These are phyloP conservation scores for Solanum habrochaites DNA, from an alignment of 257 asterid species.

Conservation along the genomic window DNA sequence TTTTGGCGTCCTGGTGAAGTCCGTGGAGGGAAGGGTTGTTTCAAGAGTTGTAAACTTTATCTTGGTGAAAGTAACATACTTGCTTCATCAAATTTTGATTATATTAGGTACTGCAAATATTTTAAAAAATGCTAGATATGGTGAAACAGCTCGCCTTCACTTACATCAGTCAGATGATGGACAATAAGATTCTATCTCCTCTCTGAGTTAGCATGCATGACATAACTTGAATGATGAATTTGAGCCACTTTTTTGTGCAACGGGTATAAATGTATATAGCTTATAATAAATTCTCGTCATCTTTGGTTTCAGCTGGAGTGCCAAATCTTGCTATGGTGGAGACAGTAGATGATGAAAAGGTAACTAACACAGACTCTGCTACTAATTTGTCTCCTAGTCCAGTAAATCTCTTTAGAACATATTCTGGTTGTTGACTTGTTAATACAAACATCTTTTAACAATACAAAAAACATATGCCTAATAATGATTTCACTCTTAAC, in stretches of 20 bases:
- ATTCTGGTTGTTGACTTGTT: not conserved
- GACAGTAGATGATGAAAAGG: slow-evolving; percentile 95
- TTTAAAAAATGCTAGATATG: not conserved
- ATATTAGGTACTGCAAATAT: not conserved
- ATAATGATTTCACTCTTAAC: not conserved
- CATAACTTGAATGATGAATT: not conserved
- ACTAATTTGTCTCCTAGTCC: not conserved
- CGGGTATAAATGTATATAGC: not conserved
- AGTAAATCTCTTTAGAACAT: not conserved
- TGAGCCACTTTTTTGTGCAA: not conserved
- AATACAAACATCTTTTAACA: not conserved
- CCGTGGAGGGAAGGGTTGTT: not conserved
- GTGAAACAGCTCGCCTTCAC: not conserved
- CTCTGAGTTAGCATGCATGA: not conserved
- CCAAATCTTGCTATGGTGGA: slow-evolving; percentile 92
- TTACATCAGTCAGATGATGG: not conserved
- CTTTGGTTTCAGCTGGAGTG: slow-evolving; percentile 50
- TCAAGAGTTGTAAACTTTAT: not conserved
- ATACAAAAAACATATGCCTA: not conserved
- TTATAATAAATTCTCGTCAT: not conserved
- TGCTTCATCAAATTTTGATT: not conserved
- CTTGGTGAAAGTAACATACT: not conserved
- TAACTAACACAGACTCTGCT: slow-evolving; percentile 3
- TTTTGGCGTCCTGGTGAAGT: not conserved
- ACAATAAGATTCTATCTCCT: not conserved